Percentiles rank a stretch among this genome's conserved stretches.
Evolutionary conservation across 2,329 filamentous ascomycete genomes (phyloP).

Genomic region (Rhynchosporium graminicola): DNA sequence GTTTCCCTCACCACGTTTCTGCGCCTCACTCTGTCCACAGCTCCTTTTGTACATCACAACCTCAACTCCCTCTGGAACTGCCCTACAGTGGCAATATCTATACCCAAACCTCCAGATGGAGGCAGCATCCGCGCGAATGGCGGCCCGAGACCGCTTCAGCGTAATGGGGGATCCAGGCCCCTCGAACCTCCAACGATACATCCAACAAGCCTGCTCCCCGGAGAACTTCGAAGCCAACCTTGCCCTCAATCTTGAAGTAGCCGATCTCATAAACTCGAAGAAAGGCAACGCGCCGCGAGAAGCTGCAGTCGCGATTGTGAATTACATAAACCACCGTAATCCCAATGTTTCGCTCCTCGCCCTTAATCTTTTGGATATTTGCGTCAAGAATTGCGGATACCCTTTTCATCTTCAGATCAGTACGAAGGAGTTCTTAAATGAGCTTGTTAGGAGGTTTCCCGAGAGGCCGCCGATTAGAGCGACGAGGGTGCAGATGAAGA

Average conservation of each 20-base stretch:
- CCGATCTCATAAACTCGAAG: conserved; percentile 95
- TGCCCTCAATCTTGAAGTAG: conserved; percentile 92
- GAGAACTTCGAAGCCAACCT: conserved; percentile 98
- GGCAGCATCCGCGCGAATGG: conserved; percentile 92
- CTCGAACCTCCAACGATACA: conserved; percentile 91
- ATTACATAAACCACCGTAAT: conserved; percentile 95
- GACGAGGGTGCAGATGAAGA: conserved; percentile 85
- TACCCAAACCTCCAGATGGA: conserved; percentile 63
- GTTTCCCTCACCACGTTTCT: conserved; percentile 25
- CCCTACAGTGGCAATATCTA: conserved; percentile 28
- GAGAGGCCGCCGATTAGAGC: conserved; percentile 86
- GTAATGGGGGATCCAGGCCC: conserved; percentile 75
- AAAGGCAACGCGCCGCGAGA: conserved; percentile 95
- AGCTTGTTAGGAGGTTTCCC: conserved; percentile 92
- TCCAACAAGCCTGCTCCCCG: conserved; percentile 93
- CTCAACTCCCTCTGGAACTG: conserved; percentile 9
- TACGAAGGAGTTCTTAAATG: conserved; percentile 98
- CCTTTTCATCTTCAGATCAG: conserved; percentile 98
- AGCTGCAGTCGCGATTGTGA: conserved; percentile 88
- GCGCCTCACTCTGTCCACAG: conserved; percentile 25
- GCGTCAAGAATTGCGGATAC: conserved; percentile 99
- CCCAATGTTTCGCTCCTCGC: conserved; percentile 91
- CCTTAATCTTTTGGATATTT: conserved; percentile 91
- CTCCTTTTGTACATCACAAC: conserved; percentile 23
- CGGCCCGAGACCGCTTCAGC: conserved; percentile 90